phyloP scores from a whole-genome alignment of 139 green algal genomes.

The Pseudopediastrum boryanum region DNA sequence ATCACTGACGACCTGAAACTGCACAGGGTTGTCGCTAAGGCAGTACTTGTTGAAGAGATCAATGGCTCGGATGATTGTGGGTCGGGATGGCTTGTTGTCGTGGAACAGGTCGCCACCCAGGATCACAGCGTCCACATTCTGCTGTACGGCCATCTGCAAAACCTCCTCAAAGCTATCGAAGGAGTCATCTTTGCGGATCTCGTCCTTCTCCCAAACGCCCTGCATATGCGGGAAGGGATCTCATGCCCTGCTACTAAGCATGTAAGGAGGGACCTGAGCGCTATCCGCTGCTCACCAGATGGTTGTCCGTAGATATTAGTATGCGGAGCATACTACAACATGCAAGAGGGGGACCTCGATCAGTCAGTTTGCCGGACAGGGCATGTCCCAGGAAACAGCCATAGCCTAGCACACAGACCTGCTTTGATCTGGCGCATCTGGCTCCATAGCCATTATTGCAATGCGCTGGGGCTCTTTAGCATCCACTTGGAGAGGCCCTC shows the following conservation, averaged over 20 bases:
- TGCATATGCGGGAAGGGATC: constrained; percentile 38
- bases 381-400: too few relatives aligned
- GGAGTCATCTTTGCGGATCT: constrained; percentile 90
- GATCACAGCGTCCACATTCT: constrained; percentile 87
- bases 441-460: too few relatives aligned
- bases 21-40: constrained; percentile 71
- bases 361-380: too few relatives aligned
- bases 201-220: constrained; percentile 96
- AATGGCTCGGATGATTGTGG: constrained; percentile 79
- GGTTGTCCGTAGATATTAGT: constrained; percentile 95
- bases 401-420: too few relatives aligned
- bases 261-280: not conserved
- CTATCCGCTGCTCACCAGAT: constrained; percentile 89
- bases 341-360: too few relatives aligned
- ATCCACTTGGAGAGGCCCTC: too few relatives aligned
- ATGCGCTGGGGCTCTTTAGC: too few relatives aligned
- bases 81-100: constrained; percentile 92
- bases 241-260: not conserved
- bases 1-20: constrained; percentile 85
- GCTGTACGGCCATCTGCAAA: constrained; percentile 58
- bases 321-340: constrained; percentile 80
- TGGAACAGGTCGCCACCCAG: constrained; percentile 98
- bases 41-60: constrained; percentile 86
- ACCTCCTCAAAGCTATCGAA: constrained; percentile 95
- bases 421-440: too few relatives aligned